Conservation (phyloP, 1,139 yeast genomes). For the Candida sp. region DNA sequence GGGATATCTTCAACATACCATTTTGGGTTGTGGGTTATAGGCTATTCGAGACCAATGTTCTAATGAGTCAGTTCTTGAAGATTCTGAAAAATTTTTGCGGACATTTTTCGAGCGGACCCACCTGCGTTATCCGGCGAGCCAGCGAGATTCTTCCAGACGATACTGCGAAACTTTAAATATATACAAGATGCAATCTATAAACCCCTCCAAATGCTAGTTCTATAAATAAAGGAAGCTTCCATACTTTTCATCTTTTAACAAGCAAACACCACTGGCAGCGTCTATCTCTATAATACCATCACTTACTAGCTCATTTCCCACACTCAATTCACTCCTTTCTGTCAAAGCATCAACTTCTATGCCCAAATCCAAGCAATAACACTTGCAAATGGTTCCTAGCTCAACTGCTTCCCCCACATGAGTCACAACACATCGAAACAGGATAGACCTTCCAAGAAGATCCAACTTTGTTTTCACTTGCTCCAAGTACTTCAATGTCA, state of each 20-base stretch:
- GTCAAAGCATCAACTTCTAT: constrained; percentile 45
- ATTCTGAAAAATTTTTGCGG: background rate
- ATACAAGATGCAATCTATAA: background rate
- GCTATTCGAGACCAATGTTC: no score
- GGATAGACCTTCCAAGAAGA: background rate
- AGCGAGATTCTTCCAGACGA: no score
- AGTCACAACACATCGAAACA: constrained; percentile 32
- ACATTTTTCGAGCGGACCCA: background rate
- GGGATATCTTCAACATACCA: background rate
- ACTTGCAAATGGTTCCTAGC: constrained; percentile 22
- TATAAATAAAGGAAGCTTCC: constrained; percentile 2
- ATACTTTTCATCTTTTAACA: constrained; percentile 23
- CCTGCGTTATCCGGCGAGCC: no score
- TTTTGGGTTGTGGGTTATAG: background rate
- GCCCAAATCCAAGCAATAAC: constrained; percentile 50
- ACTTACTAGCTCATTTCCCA: constrained; percentile 51
- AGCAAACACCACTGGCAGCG: constrained; percentile 36
- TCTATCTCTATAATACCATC: constrained; percentile 41
- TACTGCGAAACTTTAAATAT: background rate
- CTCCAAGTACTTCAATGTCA: constrained; percentile 31
- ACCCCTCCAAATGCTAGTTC: background rate
- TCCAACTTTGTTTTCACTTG: constrained; percentile 15
- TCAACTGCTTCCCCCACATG: constrained; percentile 21
- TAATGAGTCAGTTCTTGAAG: background rate
- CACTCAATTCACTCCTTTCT: constrained; percentile 20